Conservation (phyloP, 139 green algal genomes). For the Chlamydomonas schloesseri region DNA sequence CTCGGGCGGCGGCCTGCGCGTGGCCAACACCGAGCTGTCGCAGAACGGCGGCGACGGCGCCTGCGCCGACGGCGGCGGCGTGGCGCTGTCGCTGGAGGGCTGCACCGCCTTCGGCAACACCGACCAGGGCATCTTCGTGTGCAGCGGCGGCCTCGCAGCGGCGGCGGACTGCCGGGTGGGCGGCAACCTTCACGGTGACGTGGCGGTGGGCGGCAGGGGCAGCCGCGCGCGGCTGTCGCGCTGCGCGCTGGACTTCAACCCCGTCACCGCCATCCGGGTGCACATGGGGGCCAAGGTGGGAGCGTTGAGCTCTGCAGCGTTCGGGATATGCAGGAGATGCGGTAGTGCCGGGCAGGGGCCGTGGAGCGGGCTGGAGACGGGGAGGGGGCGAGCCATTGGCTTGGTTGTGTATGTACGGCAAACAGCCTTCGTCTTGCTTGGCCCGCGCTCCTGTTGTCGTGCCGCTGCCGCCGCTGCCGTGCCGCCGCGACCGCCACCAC, state of each 20-base stretch:
- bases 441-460: background rate
- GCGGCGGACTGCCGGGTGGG: slow-evolving; percentile 23
- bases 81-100: background rate
- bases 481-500: too few relatives aligned
- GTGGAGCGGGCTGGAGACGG: too few relatives aligned
- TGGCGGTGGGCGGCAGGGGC: slow-evolving; percentile 26
- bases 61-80: slow-evolving; percentile 8
- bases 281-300: slow-evolving; percentile 37
- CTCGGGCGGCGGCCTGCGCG: background rate
- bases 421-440: background rate
- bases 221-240: background rate
- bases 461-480: too few relatives aligned
- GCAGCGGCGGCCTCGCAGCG: background rate
- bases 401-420: background rate
- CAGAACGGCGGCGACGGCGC: slow-evolving; percentile 36
- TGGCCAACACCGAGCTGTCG: background rate
- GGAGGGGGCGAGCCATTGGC: too few relatives aligned
- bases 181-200: slow-evolving; percentile 32
- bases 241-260: slow-evolving; percentile 38
- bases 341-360: too few relatives aligned
- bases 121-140: slow-evolving; percentile 19
- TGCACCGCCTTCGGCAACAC: slow-evolving; percentile 6
- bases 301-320: too few relatives aligned
- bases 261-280: slow-evolving; percentile 23
- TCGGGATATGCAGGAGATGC: too few relatives aligned